phyloP scores from a whole-genome alignment of 2,329 filamentous ascomycete genomes.

The Annulohypoxylon truncatum region DNA sequence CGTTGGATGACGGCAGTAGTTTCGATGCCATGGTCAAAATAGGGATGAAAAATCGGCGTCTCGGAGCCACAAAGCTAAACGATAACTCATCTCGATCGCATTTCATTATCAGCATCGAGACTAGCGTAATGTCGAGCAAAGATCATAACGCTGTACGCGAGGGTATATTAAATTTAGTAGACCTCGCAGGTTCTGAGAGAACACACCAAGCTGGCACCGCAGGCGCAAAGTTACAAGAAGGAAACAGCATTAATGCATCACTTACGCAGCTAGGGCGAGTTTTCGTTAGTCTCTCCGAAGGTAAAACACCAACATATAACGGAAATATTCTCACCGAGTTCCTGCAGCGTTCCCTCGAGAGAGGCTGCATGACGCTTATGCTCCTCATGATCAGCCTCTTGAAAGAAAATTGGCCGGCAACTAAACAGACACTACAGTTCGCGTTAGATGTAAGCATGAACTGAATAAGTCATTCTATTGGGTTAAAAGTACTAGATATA shows the following conservation, averaged over 20 bases:
- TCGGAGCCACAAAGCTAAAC: constrained; percentile 93
- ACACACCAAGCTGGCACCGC: constrained; percentile 31
- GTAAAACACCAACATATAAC: constrained; percentile 28
- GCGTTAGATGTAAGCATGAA: constrained; percentile 31
- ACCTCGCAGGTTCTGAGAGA: constrained; percentile 87
- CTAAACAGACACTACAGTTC: constrained; percentile 34
- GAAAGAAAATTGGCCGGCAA: constrained; percentile 26
- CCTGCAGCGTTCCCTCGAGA: constrained; percentile 41
- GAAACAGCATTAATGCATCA: constrained; percentile 42
- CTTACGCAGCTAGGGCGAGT: constrained; percentile 34
- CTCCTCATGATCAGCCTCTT: constrained; percentile 47
- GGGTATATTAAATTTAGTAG: constrained; percentile 92
- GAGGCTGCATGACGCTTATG: constrained; percentile 46
- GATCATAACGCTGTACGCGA: constrained; percentile 81
- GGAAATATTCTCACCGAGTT: constrained; percentile 41
- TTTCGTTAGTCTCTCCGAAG: constrained; percentile 34
- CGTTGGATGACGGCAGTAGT: constrained; percentile 78
- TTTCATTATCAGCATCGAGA: constrained; percentile 91
- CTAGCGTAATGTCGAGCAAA: constrained; percentile 58
- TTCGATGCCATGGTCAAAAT: constrained; percentile 82
- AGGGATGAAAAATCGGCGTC: constrained; percentile 85
- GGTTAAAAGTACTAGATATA: not conserved
- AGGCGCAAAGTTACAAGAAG: constrained; percentile 37
- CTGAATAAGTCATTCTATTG: not conserved
- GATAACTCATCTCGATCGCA: constrained; percentile 91